Evolutionary conservation across 2,329 filamentous ascomycete genomes (phyloP), one percentile per base, ranked within the genome.

Genomic region (Lizonia empirigonia): DNA sequence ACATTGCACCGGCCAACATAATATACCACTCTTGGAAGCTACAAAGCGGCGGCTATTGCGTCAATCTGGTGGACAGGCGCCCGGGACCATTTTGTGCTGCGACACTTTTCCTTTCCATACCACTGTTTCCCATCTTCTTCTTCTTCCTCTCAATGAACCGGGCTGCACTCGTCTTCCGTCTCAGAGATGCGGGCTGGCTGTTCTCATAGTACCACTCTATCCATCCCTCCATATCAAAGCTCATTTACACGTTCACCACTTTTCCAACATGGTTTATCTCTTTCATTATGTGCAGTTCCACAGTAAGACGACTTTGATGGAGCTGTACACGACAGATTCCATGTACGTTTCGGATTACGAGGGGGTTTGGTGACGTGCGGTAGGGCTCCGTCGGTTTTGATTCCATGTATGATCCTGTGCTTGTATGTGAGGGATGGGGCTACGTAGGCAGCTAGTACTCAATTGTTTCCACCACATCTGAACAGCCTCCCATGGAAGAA

Each of bases 31-130:
- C 56, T 63, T 62, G 65, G 63, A 60, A 60, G 62, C 50, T 26
- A 50, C 45, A 60, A 63, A 48, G 44, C 50, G 56, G 60, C 59
- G 51, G 59, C 55, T 44, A 55, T 59, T 53, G 62, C 61, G 56
- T 64, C 57, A 55, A 58, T 46, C 41, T 56, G 60, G 58, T 61
- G 64, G 64, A 64, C 51, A 65, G 68, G 64, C 65, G 69, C 67
- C 66, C 59, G 66, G 65, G 58, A 63, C 59, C 32, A 55, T 60
- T 62, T 65, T 64, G 56, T 59, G 54, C 52, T 64, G 44, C 44
- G 50, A 48, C 36, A 55, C 41, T 62, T 64, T 63, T 63, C 56
- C 59, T 55, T 62, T 58, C 47, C 70, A 72, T 70, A 70, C 69
- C 67, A 69, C 58, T 58, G 64, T 59, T 66, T 56, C 58, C 50